phyloP scores from a whole-genome alignment of 768 basidiomycete species.

The Pulveroboletus sp. region DNA sequence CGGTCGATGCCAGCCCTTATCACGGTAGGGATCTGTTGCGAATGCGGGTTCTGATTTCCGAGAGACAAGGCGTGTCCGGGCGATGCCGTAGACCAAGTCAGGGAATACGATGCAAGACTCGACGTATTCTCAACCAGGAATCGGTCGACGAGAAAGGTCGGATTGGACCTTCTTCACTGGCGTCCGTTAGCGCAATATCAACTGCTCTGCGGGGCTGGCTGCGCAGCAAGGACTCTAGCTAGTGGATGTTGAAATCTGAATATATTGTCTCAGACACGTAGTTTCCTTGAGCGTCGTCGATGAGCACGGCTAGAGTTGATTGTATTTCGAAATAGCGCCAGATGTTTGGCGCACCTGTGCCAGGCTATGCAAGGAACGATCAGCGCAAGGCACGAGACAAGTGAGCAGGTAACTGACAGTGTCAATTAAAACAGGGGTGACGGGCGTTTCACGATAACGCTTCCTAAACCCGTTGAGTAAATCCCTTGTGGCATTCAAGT shows the following conservation, averaged over 20 bases:
- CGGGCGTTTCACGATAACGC: slow-evolving; percentile 37
- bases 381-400: slow-evolving; percentile 6
- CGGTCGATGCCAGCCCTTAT: slow-evolving; percentile 45
- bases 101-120: slow-evolving; percentile 50
- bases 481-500: slow-evolving; percentile 39
- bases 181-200: slow-evolving; percentile 45
- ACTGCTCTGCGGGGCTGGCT: slow-evolving; percentile 48
- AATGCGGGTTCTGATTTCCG: slow-evolving; percentile 51
- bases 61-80: slow-evolving; percentile 44
- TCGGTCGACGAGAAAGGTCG: not conserved
- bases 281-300: slow-evolving; percentile 38
- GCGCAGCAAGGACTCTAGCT: slow-evolving; percentile 41
- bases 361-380: slow-evolving; percentile 37
- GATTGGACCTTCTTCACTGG: slow-evolving; percentile 42
- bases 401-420: slow-evolving; percentile 39
- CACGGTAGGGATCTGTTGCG: slow-evolving; percentile 48
- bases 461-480: slow-evolving; percentile 49
- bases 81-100: slow-evolving; percentile 56
- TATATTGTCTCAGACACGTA: slow-evolving; percentile 38
- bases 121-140: slow-evolving; percentile 41
- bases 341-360: slow-evolving; percentile 34
- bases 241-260: slow-evolving; percentile 44
- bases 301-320: slow-evolving; percentile 13
- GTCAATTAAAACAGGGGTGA: slow-evolving; percentile 50
- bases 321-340: not conserved